Evolutionary conservation across 352 stramenopile genomes (phyloP), one percentile per base, ranked within the genome.

Genomic region (Phytopythium boreale): DNA sequence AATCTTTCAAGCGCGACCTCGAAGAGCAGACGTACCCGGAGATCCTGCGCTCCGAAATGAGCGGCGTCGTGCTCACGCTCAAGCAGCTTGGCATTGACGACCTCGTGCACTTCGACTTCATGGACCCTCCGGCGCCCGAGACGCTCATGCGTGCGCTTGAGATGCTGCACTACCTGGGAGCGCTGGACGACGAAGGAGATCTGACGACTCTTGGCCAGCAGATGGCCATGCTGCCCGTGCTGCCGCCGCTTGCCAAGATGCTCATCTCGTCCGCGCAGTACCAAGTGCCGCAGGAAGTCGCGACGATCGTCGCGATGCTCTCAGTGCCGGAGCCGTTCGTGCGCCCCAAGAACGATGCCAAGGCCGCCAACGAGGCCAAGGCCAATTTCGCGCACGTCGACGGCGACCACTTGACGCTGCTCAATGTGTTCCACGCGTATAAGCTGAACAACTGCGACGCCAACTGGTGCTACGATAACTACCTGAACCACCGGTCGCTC

Each of bases 31-130:
- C 97, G 11, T 99, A 99, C 76, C 98, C 98, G 5, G 98, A 99
- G 71, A 99, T 99, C 74, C 72, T 99, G 49, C 88, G 97, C 36
- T 98, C 93, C 0, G 90, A 98, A 65, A 96, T 99, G 89, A 96
- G 85, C 60, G 93, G 89, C 57, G 95, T 98, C 20, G 97, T 99
- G 27, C 88, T 99, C 29, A 99, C 96, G 46, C 77, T 99, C 50
- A 90, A 99, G 72, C 98, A 99, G 76, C 71, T 99, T 1, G 97
- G 96, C n/a, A 99, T 99, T 68, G 92, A 99, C 63, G 97, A 99
- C 69, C 80, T 99, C 9, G 97, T 99, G 5, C 94, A 99, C 71
- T 99, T 99, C 69, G 97, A 99, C 86, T 99, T 99, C 67, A 99
- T 99, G 96, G 97, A 99, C 70, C 97, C 98, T 36, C 98, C 98